These are phyloP conservation scores for Mycena indigotica DNA, from an alignment of 768 basidiomycete genomes.

Conservation along the genomic window DNA sequence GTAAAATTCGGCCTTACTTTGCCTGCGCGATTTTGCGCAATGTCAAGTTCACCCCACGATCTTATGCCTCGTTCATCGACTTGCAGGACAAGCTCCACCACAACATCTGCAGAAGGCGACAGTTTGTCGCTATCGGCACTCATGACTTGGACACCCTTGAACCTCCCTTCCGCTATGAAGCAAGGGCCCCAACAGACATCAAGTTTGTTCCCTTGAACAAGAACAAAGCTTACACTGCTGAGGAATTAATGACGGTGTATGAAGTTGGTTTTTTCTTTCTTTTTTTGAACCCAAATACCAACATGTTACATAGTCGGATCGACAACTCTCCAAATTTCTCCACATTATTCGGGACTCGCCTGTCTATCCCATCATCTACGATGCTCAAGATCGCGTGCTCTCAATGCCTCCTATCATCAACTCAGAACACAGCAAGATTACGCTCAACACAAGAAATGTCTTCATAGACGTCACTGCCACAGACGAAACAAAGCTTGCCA, in stretches of 20 bases:
- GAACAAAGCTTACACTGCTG: conserved; percentile 75
- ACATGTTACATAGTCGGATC: conserved; percentile 68
- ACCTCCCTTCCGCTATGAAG: conserved; percentile 87
- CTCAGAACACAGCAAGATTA: conserved; percentile 96
- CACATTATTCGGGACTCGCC: conserved; percentile 93
- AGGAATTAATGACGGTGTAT: conserved; percentile 90
- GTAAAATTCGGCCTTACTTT: conserved; percentile 85
- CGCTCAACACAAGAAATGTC: conserved; percentile 87
- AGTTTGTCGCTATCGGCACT: conserved; percentile 94
- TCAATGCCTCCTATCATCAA: conserved; percentile 99
- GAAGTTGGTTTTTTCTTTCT: conserved; percentile 59
- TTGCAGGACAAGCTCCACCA: conserved; percentile 99
- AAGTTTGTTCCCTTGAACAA: conserved; percentile 89
- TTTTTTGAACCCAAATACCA: background rate
- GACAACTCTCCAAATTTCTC: conserved; percentile 86
- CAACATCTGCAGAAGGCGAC: conserved; percentile 88
- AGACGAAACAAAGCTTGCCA: conserved; percentile 93
- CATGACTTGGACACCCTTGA: conserved; percentile 92
- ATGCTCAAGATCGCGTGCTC: conserved; percentile 80
- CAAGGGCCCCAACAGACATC: conserved; percentile 81
- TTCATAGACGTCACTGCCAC: conserved; percentile 98
- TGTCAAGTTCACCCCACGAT: conserved; percentile 81
- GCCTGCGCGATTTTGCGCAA: conserved; percentile 90
- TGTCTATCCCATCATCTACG: conserved; percentile 98
- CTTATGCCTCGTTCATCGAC: conserved; percentile 97